These are phyloP conservation scores for Andrographis paniculata DNA, from an alignment of 305 asterid species.

Conservation along the genomic window DNA sequence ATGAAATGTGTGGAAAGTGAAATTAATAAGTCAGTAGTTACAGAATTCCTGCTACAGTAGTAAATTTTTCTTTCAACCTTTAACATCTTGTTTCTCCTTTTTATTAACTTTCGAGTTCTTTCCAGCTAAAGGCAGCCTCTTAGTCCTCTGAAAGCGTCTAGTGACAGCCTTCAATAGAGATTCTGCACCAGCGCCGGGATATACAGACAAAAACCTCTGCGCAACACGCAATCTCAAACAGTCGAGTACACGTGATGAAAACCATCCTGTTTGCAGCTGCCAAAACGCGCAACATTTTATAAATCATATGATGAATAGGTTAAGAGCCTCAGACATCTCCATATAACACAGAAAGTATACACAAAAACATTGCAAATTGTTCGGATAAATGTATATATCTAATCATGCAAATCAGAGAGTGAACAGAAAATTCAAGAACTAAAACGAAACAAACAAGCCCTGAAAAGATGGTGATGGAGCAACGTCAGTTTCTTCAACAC, in stretches of 20 bases:
- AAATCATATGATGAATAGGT: constrained; percentile 7
- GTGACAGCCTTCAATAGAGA: constrained; percentile 45
- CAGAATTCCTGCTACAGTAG: not conserved
- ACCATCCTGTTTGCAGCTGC: constrained; percentile 87
- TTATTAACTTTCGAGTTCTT: constrained; percentile 40
- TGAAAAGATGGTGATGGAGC: too few relatives aligned
- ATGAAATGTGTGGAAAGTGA: not conserved
- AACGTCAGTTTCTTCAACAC: too few relatives aligned
- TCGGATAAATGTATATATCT: too few relatives aligned
- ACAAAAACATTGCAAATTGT: too few relatives aligned
- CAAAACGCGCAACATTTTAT: too few relatives aligned
- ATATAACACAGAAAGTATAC: not conserved
- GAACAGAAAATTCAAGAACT: too few relatives aligned
- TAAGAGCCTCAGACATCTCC: not conserved
- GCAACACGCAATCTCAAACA: constrained; percentile 65
- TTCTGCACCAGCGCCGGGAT: constrained; percentile 64
- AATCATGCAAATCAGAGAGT: too few relatives aligned
- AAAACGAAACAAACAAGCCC: too few relatives aligned
- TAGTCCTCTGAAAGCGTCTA: constrained; percentile 61
- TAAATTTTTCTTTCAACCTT: constrained; percentile 32
- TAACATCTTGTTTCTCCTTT: constrained; percentile 33
- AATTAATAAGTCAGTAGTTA: not conserved
- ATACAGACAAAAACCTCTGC: constrained; percentile 68
- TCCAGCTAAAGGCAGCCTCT: constrained; percentile 30
- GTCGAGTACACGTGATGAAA: constrained; percentile 45